Evolutionary conservation across 768 basidiomycete genomes (phyloP), one percentile per base, ranked within the genome.

Genomic region (Collybia nuda): DNA sequence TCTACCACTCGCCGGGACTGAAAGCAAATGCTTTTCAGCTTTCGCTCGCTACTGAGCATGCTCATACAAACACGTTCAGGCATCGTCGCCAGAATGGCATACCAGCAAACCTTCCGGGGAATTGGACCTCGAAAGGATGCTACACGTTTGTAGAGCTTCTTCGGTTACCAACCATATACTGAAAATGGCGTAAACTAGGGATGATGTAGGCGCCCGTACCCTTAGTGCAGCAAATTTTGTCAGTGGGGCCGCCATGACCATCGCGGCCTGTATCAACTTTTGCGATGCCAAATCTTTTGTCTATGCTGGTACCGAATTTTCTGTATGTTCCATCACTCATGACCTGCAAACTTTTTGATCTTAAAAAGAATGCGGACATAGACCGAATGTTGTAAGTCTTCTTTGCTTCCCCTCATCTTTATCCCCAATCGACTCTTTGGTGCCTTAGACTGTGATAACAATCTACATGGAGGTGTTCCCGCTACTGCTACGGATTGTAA

Each of bases 241-340:
- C 12, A 73, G 74, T 56, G 64, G 76, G 14, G 70, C 65, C 5
- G 67, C 66, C 19, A 89, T 90, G 84, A 90, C 88, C 3, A 73
- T 82, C 23, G 75, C 77, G 54, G 60, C 62, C 1, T 81, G 80
- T 57, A 74, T 80, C 53, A 58, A 54, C 17, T 81, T 76, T 58
- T 81, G 80, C 61, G 67, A 73, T 28, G 44, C 67, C n/a, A 64
- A 72, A 48, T 56, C 64, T 7, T 88, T 73, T 61, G 66, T 84
- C 51, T 88, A 79, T 56, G 86, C 88, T 15, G 90, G 90, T 12
- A 75, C 82, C 15, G 88, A 90, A 66, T 90, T 75, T 22, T 61
- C 61, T 47, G 67, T 67, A 47, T 44, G 64, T 58, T 18, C 45
- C 42, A 38, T 26, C 49, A 38, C 48, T 11, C 42, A n/a, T 21